phyloP scores from a whole-genome alignment of 257 asterid species.

The Solanum virginianum region DNA sequence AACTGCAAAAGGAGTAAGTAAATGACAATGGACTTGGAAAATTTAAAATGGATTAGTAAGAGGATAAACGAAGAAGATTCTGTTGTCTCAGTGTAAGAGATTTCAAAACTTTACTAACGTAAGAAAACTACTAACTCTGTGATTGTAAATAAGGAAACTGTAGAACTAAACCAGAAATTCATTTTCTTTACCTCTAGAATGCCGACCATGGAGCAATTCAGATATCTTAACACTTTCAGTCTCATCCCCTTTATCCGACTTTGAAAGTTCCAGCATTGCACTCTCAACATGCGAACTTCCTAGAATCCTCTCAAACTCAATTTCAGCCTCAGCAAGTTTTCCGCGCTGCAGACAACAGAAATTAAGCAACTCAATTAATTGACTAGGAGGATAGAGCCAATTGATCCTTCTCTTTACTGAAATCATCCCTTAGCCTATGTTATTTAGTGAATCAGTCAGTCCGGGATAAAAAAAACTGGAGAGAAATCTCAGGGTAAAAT shows the following conservation, averaged over 20 bases:
- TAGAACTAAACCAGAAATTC: neutral
- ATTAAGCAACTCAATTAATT: neutral
- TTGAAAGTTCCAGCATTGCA: conserved; percentile 71
- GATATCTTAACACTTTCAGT: conserved; percentile 27
- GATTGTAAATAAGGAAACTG: neutral
- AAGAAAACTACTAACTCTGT: neutral
- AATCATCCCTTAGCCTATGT: neutral
- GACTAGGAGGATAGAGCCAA: neutral
- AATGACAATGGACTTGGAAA: conserved; percentile 25
- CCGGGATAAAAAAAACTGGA: neutral
- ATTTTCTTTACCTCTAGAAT: conserved; percentile 55
- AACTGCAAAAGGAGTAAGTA: conserved; percentile 77
- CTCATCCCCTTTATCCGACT: conserved; percentile 67
- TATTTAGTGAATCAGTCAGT: neutral
- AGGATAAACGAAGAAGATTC: neutral
- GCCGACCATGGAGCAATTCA: conserved; percentile 64
- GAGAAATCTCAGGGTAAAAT: neutral
- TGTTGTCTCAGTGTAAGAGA: neutral
- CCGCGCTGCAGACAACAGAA: conserved; percentile 41
- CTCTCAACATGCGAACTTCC: conserved; percentile 60
- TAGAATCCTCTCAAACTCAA: conserved; percentile 65
- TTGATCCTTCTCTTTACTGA: neutral
- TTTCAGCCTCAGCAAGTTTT: conserved; percentile 69
- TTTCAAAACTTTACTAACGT: neutral
- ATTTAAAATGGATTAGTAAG: conserved; percentile 5